Base-by-base conservation (phyloP, 345 rosid genomes). In the Jatropha curcas region DNA sequence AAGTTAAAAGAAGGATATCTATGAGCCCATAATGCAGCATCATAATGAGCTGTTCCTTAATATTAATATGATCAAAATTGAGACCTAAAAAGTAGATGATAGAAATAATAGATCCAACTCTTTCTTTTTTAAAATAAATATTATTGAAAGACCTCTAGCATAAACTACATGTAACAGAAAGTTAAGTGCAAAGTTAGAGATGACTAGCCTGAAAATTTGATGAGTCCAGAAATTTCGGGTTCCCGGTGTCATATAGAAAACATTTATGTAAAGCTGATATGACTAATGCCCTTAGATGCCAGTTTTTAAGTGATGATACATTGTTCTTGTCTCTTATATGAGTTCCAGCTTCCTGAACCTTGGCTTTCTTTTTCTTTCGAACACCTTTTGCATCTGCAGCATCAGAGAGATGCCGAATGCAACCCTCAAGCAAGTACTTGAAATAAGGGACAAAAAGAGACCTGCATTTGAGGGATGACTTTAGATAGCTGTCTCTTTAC, bases 391-490 rank as follows among this genome's bases (percentile, higher is more conserved):
- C 68, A 65, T 71, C 85, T 51, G 60, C 84, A 16, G 77, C 60
- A 76, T 74, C 84, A 74, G 82, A 73, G 79, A 95, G 99, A 79
- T 86, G 86, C 35, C 73, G 77, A 60, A 87, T 80, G 68, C 88
- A 88, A 69, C 84, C 84, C 74, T 88, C 95, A 46, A 88, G 88
- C 79, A 95, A 37, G 75, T 84, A 86, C 78, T 92, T 92, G 83
- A 92, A 92, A 79, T 92, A 95, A 24, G 96, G 97, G 51, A 95
- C 98, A 79, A 92, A 92, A 46, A 95, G 82, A 27, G 96, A 91
- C 82, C 99, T 95, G 88, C 85, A 84, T 5, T 35, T 28, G 52
- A 74, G 61, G 16, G 24, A 69, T 45, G 48, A 46, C 65, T 66
- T 68, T 22, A 66, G 68, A 16, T 9, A 33, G 34, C 24, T 3